phyloP scores from a whole-genome alignment of 2,329 filamentous ascomycete species.

The Allantophomopsis cytisporea region DNA sequence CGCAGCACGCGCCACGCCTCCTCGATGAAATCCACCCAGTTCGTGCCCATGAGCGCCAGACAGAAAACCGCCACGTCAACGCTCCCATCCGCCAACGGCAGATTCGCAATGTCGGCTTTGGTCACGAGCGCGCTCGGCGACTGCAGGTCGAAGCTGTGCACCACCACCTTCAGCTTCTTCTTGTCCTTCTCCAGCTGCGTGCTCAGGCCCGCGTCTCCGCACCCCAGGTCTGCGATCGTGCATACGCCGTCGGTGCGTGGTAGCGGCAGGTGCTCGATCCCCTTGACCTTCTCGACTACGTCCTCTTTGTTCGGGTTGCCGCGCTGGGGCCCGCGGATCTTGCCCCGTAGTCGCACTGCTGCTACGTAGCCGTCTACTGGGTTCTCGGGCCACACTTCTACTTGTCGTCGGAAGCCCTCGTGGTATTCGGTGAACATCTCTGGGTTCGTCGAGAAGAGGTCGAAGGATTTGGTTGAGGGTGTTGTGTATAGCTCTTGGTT shows the following conservation, averaged over 20 bases:
- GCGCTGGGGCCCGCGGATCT: constrained; percentile 26
- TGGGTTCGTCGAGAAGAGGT: constrained; percentile 70
- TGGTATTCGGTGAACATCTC: constrained; percentile 97
- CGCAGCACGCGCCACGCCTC: constrained; percentile 86
- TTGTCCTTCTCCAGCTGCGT: constrained; percentile 49
- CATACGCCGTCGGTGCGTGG: constrained; percentile 60
- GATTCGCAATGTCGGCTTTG: constrained; percentile 72
- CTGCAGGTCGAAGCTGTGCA: constrained; percentile 81
- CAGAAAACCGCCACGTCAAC: constrained; percentile 91
- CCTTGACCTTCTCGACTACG: constrained; percentile 10
- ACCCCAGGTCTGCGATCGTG: constrained; percentile 83
- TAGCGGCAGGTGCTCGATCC: constrained; percentile 31
- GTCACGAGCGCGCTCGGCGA: constrained; percentile 66
- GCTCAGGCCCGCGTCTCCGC: constrained; percentile 78
- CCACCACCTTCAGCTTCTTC: constrained; percentile 54
- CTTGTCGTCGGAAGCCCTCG: constrained; percentile 88
- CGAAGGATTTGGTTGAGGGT: constrained; percentile 70
- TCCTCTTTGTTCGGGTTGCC: constrained; percentile 32
- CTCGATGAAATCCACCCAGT: constrained; percentile 94
- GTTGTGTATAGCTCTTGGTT: constrained; percentile 95
- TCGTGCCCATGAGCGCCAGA: constrained; percentile 95
- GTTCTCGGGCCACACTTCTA: constrained; percentile 92
- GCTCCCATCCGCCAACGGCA: constrained; percentile 62
- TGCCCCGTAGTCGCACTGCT: constrained; percentile 36
- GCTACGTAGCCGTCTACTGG: constrained; percentile 79